Evolutionary conservation across 140 eudicot genomes (phyloP).

Genomic region (Bidens hawaiensis): DNA sequence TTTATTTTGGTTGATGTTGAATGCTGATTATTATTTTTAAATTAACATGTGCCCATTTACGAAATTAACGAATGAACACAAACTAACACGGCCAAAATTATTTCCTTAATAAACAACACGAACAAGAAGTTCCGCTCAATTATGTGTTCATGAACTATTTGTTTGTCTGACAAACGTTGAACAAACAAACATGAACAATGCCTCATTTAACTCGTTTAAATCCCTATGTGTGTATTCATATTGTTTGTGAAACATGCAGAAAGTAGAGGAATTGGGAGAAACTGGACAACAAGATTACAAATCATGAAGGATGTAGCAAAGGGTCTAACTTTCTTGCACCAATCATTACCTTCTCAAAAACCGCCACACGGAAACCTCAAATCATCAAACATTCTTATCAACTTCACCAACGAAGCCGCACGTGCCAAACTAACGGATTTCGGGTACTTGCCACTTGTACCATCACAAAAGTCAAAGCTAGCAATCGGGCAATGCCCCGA

Average conservation of each 20-base stretch:
- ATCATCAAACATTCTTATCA: slow-evolving; percentile 57
- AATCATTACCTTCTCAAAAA: slow-evolving; percentile 41
- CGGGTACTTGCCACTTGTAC: slow-evolving; percentile 52
- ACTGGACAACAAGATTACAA: slow-evolving; percentile 57
- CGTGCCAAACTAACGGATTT: slow-evolving; percentile 57
- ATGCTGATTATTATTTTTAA: too few relatives aligned
- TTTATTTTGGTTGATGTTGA: too few relatives aligned
- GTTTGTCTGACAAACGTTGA: too few relatives aligned
- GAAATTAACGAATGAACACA: too few relatives aligned
- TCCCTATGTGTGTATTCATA: too few relatives aligned
- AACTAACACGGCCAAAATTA: too few relatives aligned
- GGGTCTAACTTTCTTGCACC: slow-evolving; percentile 51
- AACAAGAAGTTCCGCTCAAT: too few relatives aligned
- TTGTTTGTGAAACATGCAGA: slow-evolving; percentile 25
- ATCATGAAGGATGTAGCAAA: slow-evolving; percentile 62
- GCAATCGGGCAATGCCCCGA: slow-evolving; percentile 52
- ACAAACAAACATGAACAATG: too few relatives aligned
- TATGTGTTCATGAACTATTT: too few relatives aligned
- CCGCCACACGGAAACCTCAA: slow-evolving; percentile 72
- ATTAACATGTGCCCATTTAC: too few relatives aligned
- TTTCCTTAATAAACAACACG: too few relatives aligned
- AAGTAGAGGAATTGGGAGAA: slow-evolving; percentile 51
- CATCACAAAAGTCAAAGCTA: slow-evolving; percentile 31
- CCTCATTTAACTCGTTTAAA: too few relatives aligned
- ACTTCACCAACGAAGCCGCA: slow-evolving; percentile 8